Evolutionary conservation across 108 stramenopile species (phyloP).

Genomic region (Skeletonema potamos): DNA sequence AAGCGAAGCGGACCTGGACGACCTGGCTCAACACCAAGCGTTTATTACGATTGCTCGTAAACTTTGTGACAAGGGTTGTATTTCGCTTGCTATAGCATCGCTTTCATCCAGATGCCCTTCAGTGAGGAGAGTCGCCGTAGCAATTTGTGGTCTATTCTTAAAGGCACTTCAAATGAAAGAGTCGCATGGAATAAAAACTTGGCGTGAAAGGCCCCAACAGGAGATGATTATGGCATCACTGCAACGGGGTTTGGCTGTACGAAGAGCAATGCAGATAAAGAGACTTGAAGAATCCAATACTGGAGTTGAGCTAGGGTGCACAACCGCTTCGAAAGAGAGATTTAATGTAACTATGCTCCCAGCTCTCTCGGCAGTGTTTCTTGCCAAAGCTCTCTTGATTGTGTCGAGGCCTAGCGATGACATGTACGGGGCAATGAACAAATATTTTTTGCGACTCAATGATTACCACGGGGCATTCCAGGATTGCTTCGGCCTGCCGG

Average conservation of each 20-base stretch:
- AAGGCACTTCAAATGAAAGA: constrained; percentile 55
- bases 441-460: constrained; percentile 69
- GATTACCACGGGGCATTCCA: constrained; percentile 78
- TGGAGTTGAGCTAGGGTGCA: constrained; percentile 3
- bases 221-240: constrained; percentile 78
- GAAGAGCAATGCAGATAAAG: constrained; percentile 35
- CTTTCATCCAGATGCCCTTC: constrained; percentile 62
- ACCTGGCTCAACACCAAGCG: constrained; percentile 6
- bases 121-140: constrained; percentile 55
- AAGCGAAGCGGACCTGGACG: constrained; percentile 5
- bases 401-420: constrained; percentile 66
- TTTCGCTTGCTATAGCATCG: constrained; percentile 55
- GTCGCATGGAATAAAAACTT: constrained; percentile 52
- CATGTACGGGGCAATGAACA: constrained; percentile 73
- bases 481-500: constrained; percentile 72
- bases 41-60: constrained; percentile 43
- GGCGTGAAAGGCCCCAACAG: constrained; percentile 79
- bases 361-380: constrained; percentile 63
- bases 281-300: constrained; percentile 1
- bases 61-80: constrained; percentile 64
- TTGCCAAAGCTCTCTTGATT: constrained; percentile 68
- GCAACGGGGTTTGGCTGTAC: constrained; percentile 61
- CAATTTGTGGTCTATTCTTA: constrained; percentile 59
- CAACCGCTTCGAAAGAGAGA: neutral
- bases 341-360: constrained; percentile 54